Evolutionary conservation across 1,139 yeast genomes (phyloP).

Genomic region (Candida glucosophila): DNA sequence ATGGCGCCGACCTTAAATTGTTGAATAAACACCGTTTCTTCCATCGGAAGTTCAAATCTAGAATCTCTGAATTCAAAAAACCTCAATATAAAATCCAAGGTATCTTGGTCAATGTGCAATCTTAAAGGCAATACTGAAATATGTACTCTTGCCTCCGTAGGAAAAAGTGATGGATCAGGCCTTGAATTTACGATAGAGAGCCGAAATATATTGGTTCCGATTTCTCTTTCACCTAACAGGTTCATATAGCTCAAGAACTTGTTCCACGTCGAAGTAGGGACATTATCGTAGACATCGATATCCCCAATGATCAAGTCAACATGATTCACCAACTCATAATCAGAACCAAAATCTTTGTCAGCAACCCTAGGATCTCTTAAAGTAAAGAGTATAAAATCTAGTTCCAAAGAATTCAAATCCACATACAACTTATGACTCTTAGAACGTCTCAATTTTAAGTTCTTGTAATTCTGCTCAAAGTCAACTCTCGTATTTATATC

Average conservation of each 20-base stretch:
- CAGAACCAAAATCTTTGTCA: conserved; percentile 5
- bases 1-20: conserved; percentile 57
- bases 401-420: conserved; percentile 45
- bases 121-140: conserved; percentile 64
- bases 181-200: conserved; percentile 50
- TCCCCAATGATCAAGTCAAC: conserved; percentile 39
- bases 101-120: conserved; percentile 86
- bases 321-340: conserved; percentile 40
- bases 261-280: conserved; percentile 88
- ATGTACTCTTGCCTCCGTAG: conserved; percentile 58
- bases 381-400: conserved; percentile 37
- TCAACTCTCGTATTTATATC: conserved; percentile 4
- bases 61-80: conserved; percentile 75
- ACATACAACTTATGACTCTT: conserved; percentile 51
- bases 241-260: conserved; percentile 68
- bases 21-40: conserved; percentile 61
- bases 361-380: conserved; percentile 39
- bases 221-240: conserved; percentile 61
- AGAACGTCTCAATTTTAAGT: conserved; percentile 59
- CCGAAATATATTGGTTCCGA: conserved; percentile 57
- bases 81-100: conserved; percentile 72
- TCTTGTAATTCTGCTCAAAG: conserved; percentile 20
- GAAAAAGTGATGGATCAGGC: conserved; percentile 56
- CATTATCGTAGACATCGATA: conserved; percentile 63
- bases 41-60: conserved; percentile 52